Evolutionary conservation across 768 basidiomycete species (phyloP).

Genomic region (Psilocybe cyanescens): DNA sequence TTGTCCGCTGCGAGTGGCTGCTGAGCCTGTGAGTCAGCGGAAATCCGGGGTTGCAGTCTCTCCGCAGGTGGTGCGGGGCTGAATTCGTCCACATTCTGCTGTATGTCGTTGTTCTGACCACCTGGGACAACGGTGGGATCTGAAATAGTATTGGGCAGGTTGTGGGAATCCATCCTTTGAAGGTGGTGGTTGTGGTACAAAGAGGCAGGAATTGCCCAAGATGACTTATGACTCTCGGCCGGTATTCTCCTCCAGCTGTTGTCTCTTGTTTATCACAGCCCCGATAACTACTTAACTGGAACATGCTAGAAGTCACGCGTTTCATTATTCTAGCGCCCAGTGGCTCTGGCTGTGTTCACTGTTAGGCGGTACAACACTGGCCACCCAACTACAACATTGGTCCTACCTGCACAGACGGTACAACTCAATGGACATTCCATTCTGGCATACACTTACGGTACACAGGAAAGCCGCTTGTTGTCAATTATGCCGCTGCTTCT

Average conservation of each 20-base stretch:
- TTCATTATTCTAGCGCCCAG: constrained; percentile 2
- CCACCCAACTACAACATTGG: background rate
- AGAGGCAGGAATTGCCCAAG: constrained; percentile 4
- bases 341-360: background rate
- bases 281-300: constrained; percentile 8
- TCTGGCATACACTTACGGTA: too few species aligned
- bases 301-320: constrained; percentile 23
- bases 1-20: constrained; percentile 2
- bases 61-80: background rate
- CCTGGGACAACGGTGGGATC: background rate
- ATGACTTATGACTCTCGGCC: constrained; percentile 5
- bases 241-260: constrained; percentile 14
- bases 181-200: constrained; percentile 13
- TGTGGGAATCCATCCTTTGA: constrained; percentile 9
- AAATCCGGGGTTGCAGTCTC: constrained; percentile 1
- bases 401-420: background rate
- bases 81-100: background rate
- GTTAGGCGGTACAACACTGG: background rate
- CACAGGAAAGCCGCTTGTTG: too few species aligned
- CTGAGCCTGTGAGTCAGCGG: constrained; percentile 16
- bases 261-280: constrained; percentile 16
- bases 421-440: background rate
- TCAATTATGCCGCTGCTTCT: too few species aligned
- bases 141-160: background rate
- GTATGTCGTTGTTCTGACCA: background rate